Evolutionary conservation across 257 asterid species (phyloP).

Genomic region (Fraxinus americana): DNA sequence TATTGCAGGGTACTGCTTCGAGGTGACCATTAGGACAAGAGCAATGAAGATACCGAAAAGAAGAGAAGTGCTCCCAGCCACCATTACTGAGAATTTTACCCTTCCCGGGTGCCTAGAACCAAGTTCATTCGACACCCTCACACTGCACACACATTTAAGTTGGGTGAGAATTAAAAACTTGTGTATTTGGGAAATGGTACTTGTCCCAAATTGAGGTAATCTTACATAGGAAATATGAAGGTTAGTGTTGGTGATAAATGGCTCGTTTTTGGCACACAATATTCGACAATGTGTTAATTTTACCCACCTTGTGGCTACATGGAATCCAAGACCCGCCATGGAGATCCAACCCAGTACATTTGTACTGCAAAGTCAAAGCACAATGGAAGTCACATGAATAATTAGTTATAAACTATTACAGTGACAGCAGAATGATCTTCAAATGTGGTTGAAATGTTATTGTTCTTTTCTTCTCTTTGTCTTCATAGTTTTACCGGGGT

Average conservation of each 20-base stretch:
- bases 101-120: slow-evolving; percentile 44
- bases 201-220: no score
- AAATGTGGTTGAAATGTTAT: neutral
- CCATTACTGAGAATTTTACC: slow-evolving; percentile 43
- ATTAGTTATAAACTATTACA: neutral
- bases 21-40: slow-evolving; percentile 25
- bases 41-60: slow-evolving; percentile 38
- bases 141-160: slow-evolving; percentile 33
- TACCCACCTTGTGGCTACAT: slow-evolving; percentile 52
- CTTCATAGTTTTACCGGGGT: no score
- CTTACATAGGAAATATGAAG: no score
- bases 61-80: slow-evolving; percentile 39
- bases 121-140: slow-evolving; percentile 57
- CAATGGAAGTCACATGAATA: neutral
- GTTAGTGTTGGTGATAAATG: neutral
- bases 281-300: neutral
- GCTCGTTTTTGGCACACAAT: neutral
- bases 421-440: neutral
- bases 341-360: slow-evolving; percentile 49
- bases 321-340: slow-evolving; percentile 48
- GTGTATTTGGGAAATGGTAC: neutral
- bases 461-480: no score
- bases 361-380: slow-evolving; percentile 28
- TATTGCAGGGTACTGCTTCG: slow-evolving; percentile 42
- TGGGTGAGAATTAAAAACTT: neutral